Percentiles rank a stretch among this genome's conserved stretches.
phyloP scores from a whole-genome alignment of 257 asterid genomes.

The Solanum pinnatisectum region DNA sequence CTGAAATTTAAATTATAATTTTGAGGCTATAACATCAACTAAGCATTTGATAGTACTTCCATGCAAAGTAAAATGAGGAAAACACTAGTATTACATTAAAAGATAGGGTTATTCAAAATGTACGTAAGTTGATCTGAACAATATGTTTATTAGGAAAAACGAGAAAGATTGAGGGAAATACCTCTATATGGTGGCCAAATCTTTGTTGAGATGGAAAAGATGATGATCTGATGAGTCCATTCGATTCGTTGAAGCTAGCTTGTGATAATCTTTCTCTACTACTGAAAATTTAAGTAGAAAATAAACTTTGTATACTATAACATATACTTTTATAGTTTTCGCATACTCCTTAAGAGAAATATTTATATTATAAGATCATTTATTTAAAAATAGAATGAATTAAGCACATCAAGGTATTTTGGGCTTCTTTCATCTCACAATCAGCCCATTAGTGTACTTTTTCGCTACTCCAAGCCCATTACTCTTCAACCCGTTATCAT shows the following conservation, averaged over 20 bases:
- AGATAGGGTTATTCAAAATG: background rate
- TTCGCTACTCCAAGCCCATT: background rate
- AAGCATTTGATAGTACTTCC: background rate
- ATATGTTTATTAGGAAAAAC: background rate
- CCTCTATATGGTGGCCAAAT: constrained; percentile 37
- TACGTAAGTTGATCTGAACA: background rate
- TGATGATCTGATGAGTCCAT: constrained; percentile 37
- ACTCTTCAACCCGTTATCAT: background rate
- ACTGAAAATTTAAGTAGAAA: constrained; percentile 22
- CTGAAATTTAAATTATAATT: background rate
- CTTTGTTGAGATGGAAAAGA: constrained; percentile 46
- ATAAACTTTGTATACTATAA: too few species aligned
- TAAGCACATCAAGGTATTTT: background rate
- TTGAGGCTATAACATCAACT: background rate
- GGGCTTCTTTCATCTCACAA: background rate
- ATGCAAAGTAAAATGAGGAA: background rate
- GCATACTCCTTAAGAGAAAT: background rate
- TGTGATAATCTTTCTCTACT: constrained; percentile 63
- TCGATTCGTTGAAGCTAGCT: constrained; percentile 32
- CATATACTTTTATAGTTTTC: background rate
- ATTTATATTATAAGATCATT: background rate
- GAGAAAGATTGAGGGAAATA: background rate
- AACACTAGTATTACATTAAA: background rate
- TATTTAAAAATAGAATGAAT: background rate
- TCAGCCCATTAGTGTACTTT: background rate